These are phyloP conservation scores for Ascoidea rubescens DNA, from an alignment of 805 yeast genomes.

Conservation along the genomic window DNA sequence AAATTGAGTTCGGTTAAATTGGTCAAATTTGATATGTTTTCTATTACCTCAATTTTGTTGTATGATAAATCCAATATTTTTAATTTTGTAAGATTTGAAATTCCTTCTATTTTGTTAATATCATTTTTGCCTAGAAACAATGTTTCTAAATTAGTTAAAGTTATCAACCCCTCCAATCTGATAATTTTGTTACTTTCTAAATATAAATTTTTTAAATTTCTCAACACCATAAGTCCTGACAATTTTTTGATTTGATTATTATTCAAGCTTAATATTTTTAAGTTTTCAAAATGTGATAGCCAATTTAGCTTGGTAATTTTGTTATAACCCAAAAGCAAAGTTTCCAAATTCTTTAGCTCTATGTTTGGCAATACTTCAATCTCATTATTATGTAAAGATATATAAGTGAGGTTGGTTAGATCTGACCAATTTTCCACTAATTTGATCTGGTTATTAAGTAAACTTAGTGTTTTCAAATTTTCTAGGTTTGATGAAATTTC, in stretches of 20 bases:
- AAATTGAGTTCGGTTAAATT: not conserved
- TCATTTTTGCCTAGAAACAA: conserved; percentile 88
- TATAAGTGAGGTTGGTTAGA: too few relatives aligned
- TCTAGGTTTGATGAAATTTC: conserved; percentile 37
- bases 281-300: too few relatives aligned
- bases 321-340: too few relatives aligned
- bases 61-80: not conserved
- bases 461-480: conserved; percentile 18
- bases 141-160: conserved; percentile 20
- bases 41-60: not conserved
- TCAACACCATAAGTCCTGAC: not conserved
- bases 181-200: too few relatives aligned
- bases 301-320: not conserved
- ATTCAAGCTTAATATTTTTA: too few relatives aligned
- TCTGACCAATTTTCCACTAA: too few relatives aligned
- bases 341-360: conserved; percentile 14
- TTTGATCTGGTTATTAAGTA: too few relatives aligned
- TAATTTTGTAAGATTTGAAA: not conserved
- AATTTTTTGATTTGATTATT: too few relatives aligned
- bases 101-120: too few relatives aligned
- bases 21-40: too few relatives aligned
- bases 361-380: not conserved
- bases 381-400: not conserved
- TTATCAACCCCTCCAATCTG: not conserved
- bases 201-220: too few relatives aligned